Conservation (phyloP, 371 early-diverging fungal genomes). For the Capniomyces stellatus region DNA sequence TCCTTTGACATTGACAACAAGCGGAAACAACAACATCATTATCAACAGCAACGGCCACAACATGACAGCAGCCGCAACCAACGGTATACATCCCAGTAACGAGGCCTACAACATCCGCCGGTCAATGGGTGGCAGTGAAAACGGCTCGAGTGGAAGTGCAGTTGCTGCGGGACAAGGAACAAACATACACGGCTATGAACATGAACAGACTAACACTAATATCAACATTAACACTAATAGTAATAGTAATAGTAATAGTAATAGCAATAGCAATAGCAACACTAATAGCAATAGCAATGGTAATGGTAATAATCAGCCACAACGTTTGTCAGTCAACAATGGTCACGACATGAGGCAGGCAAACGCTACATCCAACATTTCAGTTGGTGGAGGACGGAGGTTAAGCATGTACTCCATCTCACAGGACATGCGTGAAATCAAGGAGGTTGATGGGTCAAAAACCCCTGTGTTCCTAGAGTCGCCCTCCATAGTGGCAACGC, state of each 20-base stretch:
- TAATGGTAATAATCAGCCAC: background rate
- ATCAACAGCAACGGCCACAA: too few species aligned
- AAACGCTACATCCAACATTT: background rate
- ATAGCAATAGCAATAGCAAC: background rate
- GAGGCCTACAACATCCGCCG: too few species aligned
- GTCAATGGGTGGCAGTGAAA: too few species aligned
- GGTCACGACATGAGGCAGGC: background rate
- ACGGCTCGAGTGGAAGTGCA: too few species aligned
- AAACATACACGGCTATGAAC: too few species aligned
- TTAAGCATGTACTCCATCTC: conserved; percentile 3
- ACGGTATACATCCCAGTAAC: too few species aligned
- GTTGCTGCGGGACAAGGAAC: too few species aligned
- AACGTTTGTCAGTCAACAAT: background rate
- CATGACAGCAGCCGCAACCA: too few species aligned
- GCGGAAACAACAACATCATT: too few species aligned
- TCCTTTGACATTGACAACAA: too few species aligned
- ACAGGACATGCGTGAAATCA: conserved; percentile 1
- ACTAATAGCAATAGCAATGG: background rate
- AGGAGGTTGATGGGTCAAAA: conserved; percentile 2
- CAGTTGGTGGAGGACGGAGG: background rate
- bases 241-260: background rate
- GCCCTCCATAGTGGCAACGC: background rate
- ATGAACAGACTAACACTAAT: too few species aligned
- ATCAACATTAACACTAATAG: background rate
- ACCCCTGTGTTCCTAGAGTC: conserved; percentile 4